Conservation (phyloP, 2,329 filamentous ascomycete genomes). For the Raffaelea ambrosiae region DNA sequence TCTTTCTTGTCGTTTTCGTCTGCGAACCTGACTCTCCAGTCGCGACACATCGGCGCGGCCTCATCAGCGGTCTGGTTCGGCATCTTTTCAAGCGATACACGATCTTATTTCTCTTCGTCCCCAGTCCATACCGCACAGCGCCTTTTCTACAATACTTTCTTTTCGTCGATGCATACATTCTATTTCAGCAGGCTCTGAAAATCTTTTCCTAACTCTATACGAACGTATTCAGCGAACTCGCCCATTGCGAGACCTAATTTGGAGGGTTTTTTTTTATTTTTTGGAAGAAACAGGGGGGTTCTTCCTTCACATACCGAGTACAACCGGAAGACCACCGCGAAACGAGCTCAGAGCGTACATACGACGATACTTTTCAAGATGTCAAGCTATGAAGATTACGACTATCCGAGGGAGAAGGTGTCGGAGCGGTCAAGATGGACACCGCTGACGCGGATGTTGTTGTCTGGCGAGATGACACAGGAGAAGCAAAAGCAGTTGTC, state of each 20-base stretch:
- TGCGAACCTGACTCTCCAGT: no score
- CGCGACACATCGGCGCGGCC: no score
- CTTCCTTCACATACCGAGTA: not conserved
- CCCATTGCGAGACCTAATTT: no score
- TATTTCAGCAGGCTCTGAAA: slow-evolving; percentile 51
- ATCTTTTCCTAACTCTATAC: no score
- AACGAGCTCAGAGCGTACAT: not conserved
- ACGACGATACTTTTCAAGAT: slow-evolving; percentile 9
- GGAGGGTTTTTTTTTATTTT: slow-evolving; percentile 8
- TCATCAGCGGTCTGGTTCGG: no score
- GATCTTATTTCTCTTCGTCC: no score
- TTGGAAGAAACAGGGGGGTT: not conserved
- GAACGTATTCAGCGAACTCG: no score
- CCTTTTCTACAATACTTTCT: not conserved
- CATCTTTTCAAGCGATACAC: no score
- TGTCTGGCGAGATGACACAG: slow-evolving; percentile 74
- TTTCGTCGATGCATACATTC: slow-evolving; percentile 6
- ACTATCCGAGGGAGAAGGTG: slow-evolving; percentile 23
- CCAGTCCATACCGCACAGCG: no score
- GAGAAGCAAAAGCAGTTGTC: slow-evolving; percentile 62
- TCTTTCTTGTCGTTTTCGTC: not conserved
- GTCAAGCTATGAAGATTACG: slow-evolving; percentile 28
- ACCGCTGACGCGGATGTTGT: slow-evolving; percentile 70
- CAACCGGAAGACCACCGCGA: not conserved
- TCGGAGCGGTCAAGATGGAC: slow-evolving; percentile 75